phyloP scores from a whole-genome alignment of 139 green algal genomes.

The Gonium pectorale region DNA sequence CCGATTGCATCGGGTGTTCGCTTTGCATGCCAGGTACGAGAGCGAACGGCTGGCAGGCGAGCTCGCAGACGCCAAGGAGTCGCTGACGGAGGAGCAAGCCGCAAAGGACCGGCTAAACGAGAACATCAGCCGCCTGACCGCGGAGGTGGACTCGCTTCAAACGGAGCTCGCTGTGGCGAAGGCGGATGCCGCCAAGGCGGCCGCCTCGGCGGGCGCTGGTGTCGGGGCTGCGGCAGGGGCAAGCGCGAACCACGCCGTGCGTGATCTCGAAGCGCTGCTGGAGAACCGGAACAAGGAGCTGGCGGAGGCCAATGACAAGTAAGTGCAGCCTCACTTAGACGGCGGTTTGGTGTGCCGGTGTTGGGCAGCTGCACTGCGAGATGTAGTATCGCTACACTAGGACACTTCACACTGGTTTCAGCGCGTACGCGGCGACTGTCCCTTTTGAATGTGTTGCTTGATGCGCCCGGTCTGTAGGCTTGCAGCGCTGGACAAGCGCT shows the following conservation, averaged over 20 bases:
- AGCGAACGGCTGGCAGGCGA: slow-evolving; percentile 65
- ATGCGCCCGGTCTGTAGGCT: too few species aligned
- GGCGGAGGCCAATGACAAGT: slow-evolving; percentile 56
- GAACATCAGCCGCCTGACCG: slow-evolving; percentile 46
- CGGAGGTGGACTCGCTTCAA: slow-evolving; percentile 69
- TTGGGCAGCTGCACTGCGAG: too few species aligned
- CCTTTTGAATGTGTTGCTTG: too few species aligned
- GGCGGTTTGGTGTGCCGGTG: too few species aligned
- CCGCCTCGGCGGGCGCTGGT: not conserved
- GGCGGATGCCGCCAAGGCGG: slow-evolving; percentile 27
- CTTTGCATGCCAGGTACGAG: slow-evolving; percentile 51
- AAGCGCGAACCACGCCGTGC: slow-evolving; percentile 43
- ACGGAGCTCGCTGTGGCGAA: slow-evolving; percentile 47
- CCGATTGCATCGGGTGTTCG: too few species aligned
- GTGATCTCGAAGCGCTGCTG: slow-evolving; percentile 62
- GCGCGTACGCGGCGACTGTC: too few species aligned
- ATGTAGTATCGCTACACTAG: too few species aligned
- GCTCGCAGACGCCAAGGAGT: slow-evolving; percentile 60
- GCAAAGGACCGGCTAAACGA: slow-evolving; percentile 63
- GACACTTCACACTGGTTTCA: too few species aligned
- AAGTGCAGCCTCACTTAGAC: not conserved
- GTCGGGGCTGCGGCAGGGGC: not conserved
- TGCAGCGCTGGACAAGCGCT: slow-evolving; percentile 47
- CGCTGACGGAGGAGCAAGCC: slow-evolving; percentile 68
- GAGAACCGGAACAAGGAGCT: slow-evolving; percentile 61